Base-by-base conservation (phyloP, 2,329 filamentous ascomycete genomes). In the Aspergillus pseudoviridinutans region DNA sequence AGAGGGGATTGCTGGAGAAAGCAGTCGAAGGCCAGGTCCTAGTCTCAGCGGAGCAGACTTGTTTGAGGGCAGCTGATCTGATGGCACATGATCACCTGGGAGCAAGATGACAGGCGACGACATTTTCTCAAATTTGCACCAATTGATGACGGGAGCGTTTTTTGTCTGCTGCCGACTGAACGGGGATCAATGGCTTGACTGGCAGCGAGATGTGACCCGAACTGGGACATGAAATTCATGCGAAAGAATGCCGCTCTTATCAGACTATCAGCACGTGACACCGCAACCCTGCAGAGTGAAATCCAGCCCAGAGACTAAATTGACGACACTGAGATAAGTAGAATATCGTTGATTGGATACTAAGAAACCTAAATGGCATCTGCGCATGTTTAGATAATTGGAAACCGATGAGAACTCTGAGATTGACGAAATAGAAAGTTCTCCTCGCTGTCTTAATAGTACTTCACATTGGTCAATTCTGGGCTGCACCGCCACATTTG, bases 1-100 rank as follows among this genome's bases (percentile, higher is more conserved):
- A 81, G 66, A 76, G 84, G 55, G 87, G 87, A 61, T 89, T 80
- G 61, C 87, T 81, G 86, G 88, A 47, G 90, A 90, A 58, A 91
- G 86, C 73, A 95, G 87, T 60, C 89, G 88, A 57, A 97, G 82
- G 55, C 92, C 92, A 17, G 91, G 90, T 28, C 92, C 92, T 27
- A 97, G 82, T 56, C 90, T 90, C 61, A 96, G 80, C 42, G 91
- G 85, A 62, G 80, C 80, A 58, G 80, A 82, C 60, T 85, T 90
- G 50, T 82, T 81, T 29, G 84, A 84, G 2, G 91, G 90, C 41
- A 96, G 81, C 38, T 83, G 76, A 27, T 83, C 80, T 1, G 83
- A 73, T 58, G 90, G 84, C 49, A 97, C 82, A 32, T 78, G 70
- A 66, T 97, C 92, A 64, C 94, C 92, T 0, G 94, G 94, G 6